Evolutionary conservation across 2,329 filamentous ascomycete species (phyloP), one percentile per base, ranked within the genome.

Genomic region (Colletotrichum acutatum): DNA sequence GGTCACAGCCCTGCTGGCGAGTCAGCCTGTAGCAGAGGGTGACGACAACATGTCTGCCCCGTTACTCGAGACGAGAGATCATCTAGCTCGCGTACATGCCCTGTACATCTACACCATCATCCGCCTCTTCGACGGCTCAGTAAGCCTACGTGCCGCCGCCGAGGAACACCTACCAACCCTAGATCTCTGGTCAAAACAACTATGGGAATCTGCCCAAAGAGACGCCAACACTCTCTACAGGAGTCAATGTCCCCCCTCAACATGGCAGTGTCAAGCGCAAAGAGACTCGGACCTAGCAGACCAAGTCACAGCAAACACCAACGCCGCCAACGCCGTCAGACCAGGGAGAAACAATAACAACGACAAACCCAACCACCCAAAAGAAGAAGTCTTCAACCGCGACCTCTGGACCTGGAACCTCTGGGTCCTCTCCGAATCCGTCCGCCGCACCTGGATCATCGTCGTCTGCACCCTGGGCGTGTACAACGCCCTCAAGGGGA

Each of bases 391-490:
- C 6, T 68, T 63, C 46, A 66, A 79, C 75, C n/a, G 26, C 8
- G 52, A 70, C 30, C 30, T 65, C 32, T 7, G 65, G 12, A 32
- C 68, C 30, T 81, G 79, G 79, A 75, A 79, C 37, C 75, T 78
- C 4, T 81, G 79, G 79, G 76, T 81, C 24, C 60, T 81, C 1
- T 75, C 79, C 3, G 80, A 81, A 67, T 78, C 76, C 26, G 66
- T 79, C n/a, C 74, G 80, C 6, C 77, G 80, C 11, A 80, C 78
- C 0, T 81, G 78, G 75, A 66, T 77, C 26, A 52, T 79, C 8
- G 75, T 74, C 30, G 71, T 73, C 28, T 69, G 75, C n/a, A 68
- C 78, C 3, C 65, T 76, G 34, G 71, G 74, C 12, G 66, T 75
- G 4, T 78, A 77, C 46, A 53, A 73, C 30, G 32, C 76, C 64